These are phyloP conservation scores for Rhypophila decipiens DNA, from an alignment of 495 filamentous ascomycete species.

Conservation along the genomic window DNA sequence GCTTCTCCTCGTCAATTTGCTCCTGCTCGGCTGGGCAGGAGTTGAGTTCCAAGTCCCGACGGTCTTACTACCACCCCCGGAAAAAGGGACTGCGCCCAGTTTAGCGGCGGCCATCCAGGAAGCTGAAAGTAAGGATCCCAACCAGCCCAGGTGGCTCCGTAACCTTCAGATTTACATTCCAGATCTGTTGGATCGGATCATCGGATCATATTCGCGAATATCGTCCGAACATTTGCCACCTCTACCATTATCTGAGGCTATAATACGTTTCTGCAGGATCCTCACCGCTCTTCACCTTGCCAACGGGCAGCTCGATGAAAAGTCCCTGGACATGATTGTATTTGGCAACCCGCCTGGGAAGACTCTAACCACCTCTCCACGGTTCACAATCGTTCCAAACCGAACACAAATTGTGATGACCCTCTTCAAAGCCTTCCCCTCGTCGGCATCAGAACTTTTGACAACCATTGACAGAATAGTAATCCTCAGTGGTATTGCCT, in stretches of 20 bases:
- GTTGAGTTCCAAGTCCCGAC: slow-evolving; percentile 77
- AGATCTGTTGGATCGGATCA: slow-evolving; percentile 67
- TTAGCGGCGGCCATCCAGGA: slow-evolving; percentile 42
- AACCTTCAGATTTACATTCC: slow-evolving; percentile 37
- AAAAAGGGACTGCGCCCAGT: slow-evolving; percentile 31
- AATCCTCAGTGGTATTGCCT: slow-evolving; percentile 81
- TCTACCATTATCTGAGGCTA: slow-evolving; percentile 71
- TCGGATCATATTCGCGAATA: slow-evolving; percentile 76
- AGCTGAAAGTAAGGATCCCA: slow-evolving; percentile 32
- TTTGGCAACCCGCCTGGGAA: slow-evolving; percentile 27
- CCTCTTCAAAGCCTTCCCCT: slow-evolving; percentile 67
- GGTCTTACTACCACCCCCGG: slow-evolving; percentile 40
- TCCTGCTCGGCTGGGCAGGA: slow-evolving; percentile 80
- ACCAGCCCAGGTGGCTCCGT: slow-evolving; percentile 38
- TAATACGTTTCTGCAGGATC: slow-evolving; percentile 71
- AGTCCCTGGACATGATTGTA: slow-evolving; percentile 63
- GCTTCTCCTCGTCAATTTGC: slow-evolving; percentile 69
- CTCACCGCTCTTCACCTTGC: slow-evolving; percentile 63
- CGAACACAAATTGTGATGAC: slow-evolving; percentile 64
- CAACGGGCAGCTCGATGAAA: slow-evolving; percentile 60
- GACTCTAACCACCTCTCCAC: slow-evolving; percentile 33
- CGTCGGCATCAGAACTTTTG: slow-evolving; percentile 53
- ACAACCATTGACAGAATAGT: slow-evolving; percentile 64
- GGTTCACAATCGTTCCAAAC: slow-evolving; percentile 44
- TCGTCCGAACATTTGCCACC: slow-evolving; percentile 76